Evolutionary conservation across 768 basidiomycete species (phyloP), one percentile per base, ranked within the genome.

Genomic region (Hygrocybe punicea): DNA sequence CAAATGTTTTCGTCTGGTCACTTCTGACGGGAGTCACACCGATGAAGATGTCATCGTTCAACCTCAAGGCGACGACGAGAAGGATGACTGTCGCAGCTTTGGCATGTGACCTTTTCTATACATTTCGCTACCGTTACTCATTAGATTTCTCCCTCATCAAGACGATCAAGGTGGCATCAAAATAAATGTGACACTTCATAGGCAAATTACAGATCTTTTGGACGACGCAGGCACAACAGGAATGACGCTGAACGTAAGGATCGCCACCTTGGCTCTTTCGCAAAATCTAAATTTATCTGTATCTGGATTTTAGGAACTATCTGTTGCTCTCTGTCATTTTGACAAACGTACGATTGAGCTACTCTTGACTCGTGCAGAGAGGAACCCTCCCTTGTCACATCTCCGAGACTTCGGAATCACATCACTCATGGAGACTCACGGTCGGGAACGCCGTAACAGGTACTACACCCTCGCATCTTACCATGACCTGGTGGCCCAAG

Each of bases 301-400:
- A 34, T 37, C 51, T 57, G 35, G 56, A 51, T 16, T 60, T 11
- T 55, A 91, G 90, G 86, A 89, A 66, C 71, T 90, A 10, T 82
- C 85, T 42, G 61, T 65, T 11, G 76, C 81, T 29, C 75, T 93
- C 17, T 80, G 82, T 61, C 77, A 84, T 59, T 88, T 93, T 58
- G 89, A 94, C 68, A 83, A 81, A 65, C 85, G 93, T 24, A 91
- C 87, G 1, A 78, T 94, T 49, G 93, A 96, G 67, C 79, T 91
- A n/a, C 73, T 92, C 23, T 79, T 94, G 33, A 78, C 80, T 14
- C 83, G 88, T 44, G 82, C 88, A 19, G 85, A 85, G 61, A 85
- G 79, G 64, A 76, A 67, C 57, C 76, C 76, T 9, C 84, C 85
- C 13, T 92, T 92, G 4, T 58, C 81, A 5, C 91, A 93, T 68